These are phyloP conservation scores for Vigna angularis DNA, from an alignment of 306 rosid genomes.

Conservation along the genomic window DNA sequence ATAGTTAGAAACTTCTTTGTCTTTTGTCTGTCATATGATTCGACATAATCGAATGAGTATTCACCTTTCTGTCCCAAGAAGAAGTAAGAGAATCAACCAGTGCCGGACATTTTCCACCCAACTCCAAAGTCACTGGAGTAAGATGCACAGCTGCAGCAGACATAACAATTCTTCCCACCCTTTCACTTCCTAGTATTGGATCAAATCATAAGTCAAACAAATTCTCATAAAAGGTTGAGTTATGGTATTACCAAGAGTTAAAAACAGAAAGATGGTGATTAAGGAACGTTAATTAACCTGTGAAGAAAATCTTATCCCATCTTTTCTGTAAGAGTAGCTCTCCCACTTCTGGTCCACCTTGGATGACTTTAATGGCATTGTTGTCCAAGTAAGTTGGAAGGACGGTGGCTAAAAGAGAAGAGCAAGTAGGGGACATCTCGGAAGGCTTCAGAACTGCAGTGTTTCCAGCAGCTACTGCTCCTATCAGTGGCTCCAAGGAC, in stretches of 20 bases:
- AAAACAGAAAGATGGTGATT: background rate
- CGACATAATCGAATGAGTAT: background rate
- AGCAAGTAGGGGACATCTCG: slow-evolving; percentile 64
- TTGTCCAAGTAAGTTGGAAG: slow-evolving; percentile 60
- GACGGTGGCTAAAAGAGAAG: slow-evolving; percentile 57
- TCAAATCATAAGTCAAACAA: background rate
- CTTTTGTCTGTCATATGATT: background rate
- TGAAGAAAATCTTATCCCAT: slow-evolving; percentile 85
- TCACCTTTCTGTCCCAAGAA: slow-evolving; percentile 66
- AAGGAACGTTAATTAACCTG: slow-evolving; percentile 52
- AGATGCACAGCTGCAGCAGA: slow-evolving; percentile 70
- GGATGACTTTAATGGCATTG: slow-evolving; percentile 59
- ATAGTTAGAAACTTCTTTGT: background rate
- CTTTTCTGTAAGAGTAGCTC: slow-evolving; percentile 56
- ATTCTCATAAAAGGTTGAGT: background rate
- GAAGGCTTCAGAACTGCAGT: slow-evolving; percentile 68
- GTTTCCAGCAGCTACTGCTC: slow-evolving; percentile 91
- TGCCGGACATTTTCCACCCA: slow-evolving; percentile 89
- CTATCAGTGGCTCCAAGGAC: slow-evolving; percentile 80
- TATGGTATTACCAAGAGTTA: background rate
- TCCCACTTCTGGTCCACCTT: slow-evolving; percentile 65
- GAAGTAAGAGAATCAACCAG: slow-evolving; percentile 66
- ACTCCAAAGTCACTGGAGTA: slow-evolving; percentile 76
- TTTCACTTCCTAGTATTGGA: slow-evolving; percentile 58
- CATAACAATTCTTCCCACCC: slow-evolving; percentile 68